These are phyloP conservation scores for Pythium myriotylum DNA, from an alignment of 352 stramenopile genomes.

Conservation along the genomic window DNA sequence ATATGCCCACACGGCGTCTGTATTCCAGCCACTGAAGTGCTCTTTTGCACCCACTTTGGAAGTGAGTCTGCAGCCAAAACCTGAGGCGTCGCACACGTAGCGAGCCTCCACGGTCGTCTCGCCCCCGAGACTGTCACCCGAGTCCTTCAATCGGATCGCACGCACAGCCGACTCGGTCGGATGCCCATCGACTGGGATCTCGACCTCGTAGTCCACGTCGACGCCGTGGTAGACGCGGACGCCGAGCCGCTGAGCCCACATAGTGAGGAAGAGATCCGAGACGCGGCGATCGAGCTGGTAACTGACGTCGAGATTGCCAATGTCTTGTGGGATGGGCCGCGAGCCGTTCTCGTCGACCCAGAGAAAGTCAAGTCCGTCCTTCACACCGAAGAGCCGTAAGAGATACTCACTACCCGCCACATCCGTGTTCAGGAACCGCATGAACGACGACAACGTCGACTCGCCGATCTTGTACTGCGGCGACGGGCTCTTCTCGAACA, in stretches of 20 bases:
- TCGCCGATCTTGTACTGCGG: conserved; percentile 20
- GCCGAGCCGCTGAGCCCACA: conserved; percentile 17
- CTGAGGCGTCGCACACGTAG: conserved; percentile 12
- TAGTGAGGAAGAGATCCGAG: conserved; percentile 12
- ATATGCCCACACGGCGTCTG: conserved; percentile 10
- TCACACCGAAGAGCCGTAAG: conserved; percentile 12
- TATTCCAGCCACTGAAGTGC: conserved; percentile 13
- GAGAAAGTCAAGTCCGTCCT: conserved; percentile 11
- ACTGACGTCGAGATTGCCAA: conserved; percentile 2
- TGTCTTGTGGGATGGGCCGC: not conserved
- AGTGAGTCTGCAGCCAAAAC: conserved; percentile 4
- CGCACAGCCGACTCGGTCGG: not conserved
- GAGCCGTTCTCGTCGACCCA: conserved; percentile 8
- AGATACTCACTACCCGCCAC: conserved; percentile 5
- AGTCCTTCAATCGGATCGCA: conserved; percentile 8
- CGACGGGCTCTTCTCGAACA: conserved; percentile 15
- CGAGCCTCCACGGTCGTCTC: not conserved
- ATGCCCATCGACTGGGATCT: not conserved
- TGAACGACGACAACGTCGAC: conserved; percentile 19
- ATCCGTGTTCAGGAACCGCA: conserved; percentile 13
- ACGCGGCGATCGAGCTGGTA: conserved; percentile 15
- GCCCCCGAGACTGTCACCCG: not conserved
- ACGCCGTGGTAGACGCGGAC: conserved; percentile 19
- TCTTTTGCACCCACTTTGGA: conserved; percentile 13
- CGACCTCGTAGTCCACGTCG: conserved; percentile 8